Percentiles rank a stretch among this genome's conserved stretches.
Conservation (phyloP, 2,329 filamentous ascomycete genomes). For the Trichoderma sp. region DNA sequence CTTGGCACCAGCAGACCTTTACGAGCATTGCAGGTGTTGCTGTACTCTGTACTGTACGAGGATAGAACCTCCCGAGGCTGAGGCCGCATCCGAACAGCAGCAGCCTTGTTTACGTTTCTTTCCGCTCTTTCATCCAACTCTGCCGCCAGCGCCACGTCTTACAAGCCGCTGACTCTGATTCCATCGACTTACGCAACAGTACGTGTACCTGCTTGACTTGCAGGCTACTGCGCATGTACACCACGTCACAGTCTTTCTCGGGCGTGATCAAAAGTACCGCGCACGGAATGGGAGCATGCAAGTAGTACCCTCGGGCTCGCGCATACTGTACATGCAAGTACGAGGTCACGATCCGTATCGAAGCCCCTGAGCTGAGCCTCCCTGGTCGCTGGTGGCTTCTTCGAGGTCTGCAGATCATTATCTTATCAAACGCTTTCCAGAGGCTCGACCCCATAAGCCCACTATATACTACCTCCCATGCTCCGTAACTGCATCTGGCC, state of each 20-base stretch:
- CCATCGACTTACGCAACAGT: neutral
- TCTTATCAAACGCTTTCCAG: constrained; percentile 14
- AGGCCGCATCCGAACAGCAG: neutral
- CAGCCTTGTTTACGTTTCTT: neutral
- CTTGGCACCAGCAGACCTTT: neutral
- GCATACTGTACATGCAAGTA: neutral
- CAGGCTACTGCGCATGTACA: constrained; percentile 3
- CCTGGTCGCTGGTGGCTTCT: constrained; percentile 5
- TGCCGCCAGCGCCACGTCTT: neutral
- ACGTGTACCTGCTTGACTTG: no score
- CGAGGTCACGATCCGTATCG: constrained; percentile 13
- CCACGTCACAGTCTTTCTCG: constrained; percentile 17
- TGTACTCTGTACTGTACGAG: neutral
- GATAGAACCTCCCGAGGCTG: neutral
- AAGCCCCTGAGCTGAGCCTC: constrained; percentile 23
- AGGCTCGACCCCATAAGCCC: constrained; percentile 1
- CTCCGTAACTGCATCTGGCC: neutral
- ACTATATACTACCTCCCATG: neutral
- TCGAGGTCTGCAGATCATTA: constrained; percentile 22
- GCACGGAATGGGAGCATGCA: constrained; percentile 7
- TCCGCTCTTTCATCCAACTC: neutral
- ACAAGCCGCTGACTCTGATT: neutral
- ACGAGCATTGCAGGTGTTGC: neutral
- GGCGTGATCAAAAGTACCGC: constrained; percentile 23
- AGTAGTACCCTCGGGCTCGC: neutral